Evolutionary conservation across 2,329 filamentous ascomycete genomes (phyloP), one percentile per base, ranked within the genome.

Genomic region (Neofusicoccum sp.): DNA sequence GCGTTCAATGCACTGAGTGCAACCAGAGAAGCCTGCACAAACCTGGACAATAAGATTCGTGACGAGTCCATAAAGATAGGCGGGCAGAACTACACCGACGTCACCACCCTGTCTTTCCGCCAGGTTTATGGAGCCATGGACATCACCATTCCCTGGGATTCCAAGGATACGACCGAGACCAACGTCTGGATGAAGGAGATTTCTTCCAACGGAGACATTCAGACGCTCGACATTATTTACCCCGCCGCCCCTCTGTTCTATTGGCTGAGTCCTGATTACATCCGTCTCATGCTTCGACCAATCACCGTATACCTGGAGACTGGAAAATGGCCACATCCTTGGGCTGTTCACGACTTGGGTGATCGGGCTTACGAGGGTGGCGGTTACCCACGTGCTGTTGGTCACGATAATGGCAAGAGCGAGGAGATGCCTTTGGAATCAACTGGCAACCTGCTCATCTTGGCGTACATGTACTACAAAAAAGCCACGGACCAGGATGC

Each of bases 351-450:
- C 51, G 76, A 78, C 56, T 67, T 78, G 60, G 76, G 76, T 12
- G 59, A 56, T 33, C 49, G 38, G 28, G 41, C 8, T 3, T 49
- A 40, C 28, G 14, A 61, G 31, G 20, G 41, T 9, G 59, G 59
- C 6, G 65, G 67, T 9, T 79, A 78, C 57, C 76, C 76, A 5
- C 72, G 75, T 56, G 76, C 76, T 1, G 71, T 68, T 28, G 76
- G 76, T 2, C 76, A 78, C 58, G 70, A 74, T 58, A 65, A 75
- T 33, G 61, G 44, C 68, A 73, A 43, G 20, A 75, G 73, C 16
- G 77, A 79, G 57, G 66, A 70, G 1, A 77, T 78, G 74, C 76
- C 76, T 0, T 70, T 78, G 24, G 76, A 78, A 61, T 75, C 77
- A 63, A 74, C 68, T 36, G 73, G 75, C 2, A 76, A 77, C 47